Percentiles rank a stretch among this genome's conserved stretches.
Evolutionary conservation across 768 basidiomycete species (phyloP).

Genomic region (Zangia roseola): DNA sequence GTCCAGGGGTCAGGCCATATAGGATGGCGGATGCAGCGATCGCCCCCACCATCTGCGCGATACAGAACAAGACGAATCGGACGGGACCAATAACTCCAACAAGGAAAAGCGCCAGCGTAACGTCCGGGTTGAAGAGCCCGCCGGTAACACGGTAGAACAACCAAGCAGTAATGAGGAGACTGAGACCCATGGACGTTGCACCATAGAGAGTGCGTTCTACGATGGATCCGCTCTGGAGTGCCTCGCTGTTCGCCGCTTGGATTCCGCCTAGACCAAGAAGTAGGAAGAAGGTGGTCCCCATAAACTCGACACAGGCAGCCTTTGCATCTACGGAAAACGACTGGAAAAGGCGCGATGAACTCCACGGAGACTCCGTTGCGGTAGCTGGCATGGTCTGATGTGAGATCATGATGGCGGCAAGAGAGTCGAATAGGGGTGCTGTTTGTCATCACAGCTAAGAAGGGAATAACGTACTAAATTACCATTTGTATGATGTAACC

Average conservation of each 20-base stretch:
- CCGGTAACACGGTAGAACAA: conserved; percentile 64
- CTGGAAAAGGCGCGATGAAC: conserved; percentile 26
- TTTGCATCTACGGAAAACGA: conserved; percentile 39
- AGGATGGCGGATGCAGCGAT: conserved; percentile 60
- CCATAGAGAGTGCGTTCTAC: conserved; percentile 53
- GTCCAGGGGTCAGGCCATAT: conserved; percentile 51
- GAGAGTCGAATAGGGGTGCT: too few species aligned
- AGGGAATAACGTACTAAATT: too few species aligned
- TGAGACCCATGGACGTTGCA: conserved; percentile 58
- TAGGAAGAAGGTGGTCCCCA: conserved; percentile 62
- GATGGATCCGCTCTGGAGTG: conserved; percentile 28
- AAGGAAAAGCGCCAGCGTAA: conserved; percentile 59
- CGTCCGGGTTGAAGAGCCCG: conserved; percentile 64
- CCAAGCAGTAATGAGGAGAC: conserved; percentile 64
- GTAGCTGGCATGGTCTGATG: too few species aligned
- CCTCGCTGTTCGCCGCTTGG: conserved; percentile 50
- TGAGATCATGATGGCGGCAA: too few species aligned
- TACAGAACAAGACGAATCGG: conserved; percentile 56
- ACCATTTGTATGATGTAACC: too few species aligned
- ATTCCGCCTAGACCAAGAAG: conserved; percentile 65
- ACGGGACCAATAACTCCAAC: conserved; percentile 53
- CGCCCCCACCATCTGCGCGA: conserved; percentile 61
- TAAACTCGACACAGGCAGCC: conserved; percentile 56
- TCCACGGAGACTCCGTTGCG: conserved; percentile 25
- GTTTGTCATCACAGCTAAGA: too few species aligned